A percentile compares a stretch with the other conserved stretches of the same genome.
These are phyloP conservation scores for Rhizopogon vinicolor DNA, from an alignment of 768 basidiomycete species.

Conservation along the genomic window DNA sequence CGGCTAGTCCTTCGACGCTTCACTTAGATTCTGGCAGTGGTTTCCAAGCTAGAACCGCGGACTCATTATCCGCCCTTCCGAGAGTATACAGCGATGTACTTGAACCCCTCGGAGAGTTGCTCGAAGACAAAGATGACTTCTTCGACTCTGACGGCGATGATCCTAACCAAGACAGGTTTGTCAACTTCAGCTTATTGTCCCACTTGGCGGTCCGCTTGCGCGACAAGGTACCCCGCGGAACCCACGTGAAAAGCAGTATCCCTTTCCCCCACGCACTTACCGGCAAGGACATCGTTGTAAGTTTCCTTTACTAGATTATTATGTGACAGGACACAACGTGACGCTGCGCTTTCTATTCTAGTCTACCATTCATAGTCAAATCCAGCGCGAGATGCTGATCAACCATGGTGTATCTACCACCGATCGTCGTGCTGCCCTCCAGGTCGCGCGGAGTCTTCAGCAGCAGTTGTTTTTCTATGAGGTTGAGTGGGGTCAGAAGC, in stretches of 20 bases:
- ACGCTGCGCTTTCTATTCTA: slow-evolving; percentile 23
- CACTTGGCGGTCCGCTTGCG: slow-evolving; percentile 86
- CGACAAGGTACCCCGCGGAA: slow-evolving; percentile 84
- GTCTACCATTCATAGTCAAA: slow-evolving; percentile 86
- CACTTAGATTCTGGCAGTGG: no score
- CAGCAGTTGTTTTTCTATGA: slow-evolving; percentile 95
- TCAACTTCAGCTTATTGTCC: slow-evolving; percentile 83
- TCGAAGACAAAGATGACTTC: slow-evolving; percentile 21
- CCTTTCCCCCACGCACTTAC: slow-evolving; percentile 90
- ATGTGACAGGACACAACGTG: not conserved
- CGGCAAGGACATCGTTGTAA: slow-evolving; percentile 89
- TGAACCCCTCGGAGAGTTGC: slow-evolving; percentile 13
- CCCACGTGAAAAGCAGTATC: slow-evolving; percentile 90
- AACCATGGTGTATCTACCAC: slow-evolving; percentile 69
- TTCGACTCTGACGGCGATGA: slow-evolving; percentile 50
- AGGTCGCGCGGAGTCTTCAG: slow-evolving; percentile 87
- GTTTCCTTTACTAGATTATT: slow-evolving; percentile 22
- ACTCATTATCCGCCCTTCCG: slow-evolving; percentile 21
- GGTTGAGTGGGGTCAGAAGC: slow-evolving; percentile 90
- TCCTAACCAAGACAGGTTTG: slow-evolving; percentile 68
- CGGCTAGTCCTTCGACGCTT: no score
- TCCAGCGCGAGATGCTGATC: slow-evolving; percentile 77
- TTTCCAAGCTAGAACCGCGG: slow-evolving; percentile 15
- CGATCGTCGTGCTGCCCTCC: slow-evolving; percentile 79
- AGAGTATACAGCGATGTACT: slow-evolving; percentile 13